Evolutionary conservation across 768 basidiomycete genomes (phyloP).

Genomic region (Amanita subjunquillea): DNA sequence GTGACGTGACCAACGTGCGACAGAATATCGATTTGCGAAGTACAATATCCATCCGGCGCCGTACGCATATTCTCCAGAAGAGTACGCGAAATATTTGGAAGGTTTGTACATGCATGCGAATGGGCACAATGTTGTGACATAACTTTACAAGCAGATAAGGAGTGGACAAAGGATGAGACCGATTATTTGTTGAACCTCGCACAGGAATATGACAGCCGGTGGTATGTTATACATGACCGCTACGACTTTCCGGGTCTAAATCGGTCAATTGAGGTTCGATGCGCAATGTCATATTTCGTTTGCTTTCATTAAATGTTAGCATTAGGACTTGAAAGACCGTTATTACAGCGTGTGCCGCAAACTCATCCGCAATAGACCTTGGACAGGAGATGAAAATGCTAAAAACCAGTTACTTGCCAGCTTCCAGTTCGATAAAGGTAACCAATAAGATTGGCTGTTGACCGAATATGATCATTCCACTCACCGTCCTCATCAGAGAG

Average conservation of each 20-base stretch:
- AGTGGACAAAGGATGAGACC: slow-evolving; percentile 92
- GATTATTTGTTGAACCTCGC: slow-evolving; percentile 82
- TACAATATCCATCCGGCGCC: slow-evolving; percentile 64
- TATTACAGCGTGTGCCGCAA: slow-evolving; percentile 90
- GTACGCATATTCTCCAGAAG: slow-evolving; percentile 75
- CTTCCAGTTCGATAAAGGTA: slow-evolving; percentile 86
- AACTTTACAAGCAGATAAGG: slow-evolving; percentile 38
- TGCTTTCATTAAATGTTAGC: slow-evolving; percentile 3
- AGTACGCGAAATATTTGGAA: slow-evolving; percentile 73
- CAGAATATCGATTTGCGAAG: slow-evolving; percentile 75
- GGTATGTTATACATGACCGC: slow-evolving; percentile 85
- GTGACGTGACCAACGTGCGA: neutral
- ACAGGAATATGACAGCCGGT: slow-evolving; percentile 76
- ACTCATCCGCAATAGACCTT: slow-evolving; percentile 75
- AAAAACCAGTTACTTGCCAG: slow-evolving; percentile 59
- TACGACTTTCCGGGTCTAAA: slow-evolving; percentile 58
- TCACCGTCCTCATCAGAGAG: slow-evolving; percentile 41
- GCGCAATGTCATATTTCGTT: neutral
- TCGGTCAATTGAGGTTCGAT: slow-evolving; percentile 60
- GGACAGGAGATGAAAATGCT: slow-evolving; percentile 69
- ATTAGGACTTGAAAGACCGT: slow-evolving; percentile 84
- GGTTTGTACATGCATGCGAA: slow-evolving; percentile 29
- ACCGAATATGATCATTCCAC: neutral
- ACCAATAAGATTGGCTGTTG: neutral
- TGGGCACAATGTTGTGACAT: neutral